These are phyloP conservation scores for Pseudonectria buxi DNA, from an alignment of 2,329 filamentous ascomycete genomes.

Conservation along the genomic window DNA sequence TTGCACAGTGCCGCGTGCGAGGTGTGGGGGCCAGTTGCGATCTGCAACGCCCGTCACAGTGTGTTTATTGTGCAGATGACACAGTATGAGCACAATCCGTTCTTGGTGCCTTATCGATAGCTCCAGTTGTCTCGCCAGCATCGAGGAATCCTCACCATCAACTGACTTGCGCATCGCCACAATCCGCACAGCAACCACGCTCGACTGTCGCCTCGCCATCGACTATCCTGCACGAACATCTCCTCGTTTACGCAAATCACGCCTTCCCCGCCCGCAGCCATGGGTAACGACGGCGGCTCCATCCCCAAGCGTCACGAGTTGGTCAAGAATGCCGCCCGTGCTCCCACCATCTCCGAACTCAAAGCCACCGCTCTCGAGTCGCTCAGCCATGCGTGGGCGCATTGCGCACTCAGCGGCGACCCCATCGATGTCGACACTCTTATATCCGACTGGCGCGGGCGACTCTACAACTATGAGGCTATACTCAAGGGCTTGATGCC, in stretches of 20 bases:
- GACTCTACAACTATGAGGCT: constrained; percentile 91
- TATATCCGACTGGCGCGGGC: constrained; percentile 77
- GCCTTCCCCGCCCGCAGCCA: constrained; percentile 31
- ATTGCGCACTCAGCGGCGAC: constrained; percentile 78
- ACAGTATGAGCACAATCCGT: no score
- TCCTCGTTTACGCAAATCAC: neutral
- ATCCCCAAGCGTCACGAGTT: constrained; percentile 95
- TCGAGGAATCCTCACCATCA: no score
- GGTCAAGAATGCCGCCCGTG: constrained; percentile 84
- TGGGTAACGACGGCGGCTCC: constrained; percentile 97
- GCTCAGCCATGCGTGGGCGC: constrained; percentile 78
- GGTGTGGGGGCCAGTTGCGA: no score
- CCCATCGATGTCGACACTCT: constrained; percentile 62
- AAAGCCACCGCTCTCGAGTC: constrained; percentile 85
- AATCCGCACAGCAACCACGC: no score
- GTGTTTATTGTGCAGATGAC: no score
- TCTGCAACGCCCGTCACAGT: no score
- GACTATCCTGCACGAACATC: neutral
- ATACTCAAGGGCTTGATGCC: constrained; percentile 59
- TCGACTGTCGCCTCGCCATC: neutral
- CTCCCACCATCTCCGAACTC: constrained; percentile 74
- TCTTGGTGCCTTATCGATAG: no score
- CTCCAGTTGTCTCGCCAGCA: no score
- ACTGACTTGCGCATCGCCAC: no score
- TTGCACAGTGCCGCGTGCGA: constrained; percentile 12